Percentiles rank a stretch among this genome's conserved stretches.
phyloP scores from a whole-genome alignment of 208 protist genomes.

The Trypanosoma platydactyli region DNA sequence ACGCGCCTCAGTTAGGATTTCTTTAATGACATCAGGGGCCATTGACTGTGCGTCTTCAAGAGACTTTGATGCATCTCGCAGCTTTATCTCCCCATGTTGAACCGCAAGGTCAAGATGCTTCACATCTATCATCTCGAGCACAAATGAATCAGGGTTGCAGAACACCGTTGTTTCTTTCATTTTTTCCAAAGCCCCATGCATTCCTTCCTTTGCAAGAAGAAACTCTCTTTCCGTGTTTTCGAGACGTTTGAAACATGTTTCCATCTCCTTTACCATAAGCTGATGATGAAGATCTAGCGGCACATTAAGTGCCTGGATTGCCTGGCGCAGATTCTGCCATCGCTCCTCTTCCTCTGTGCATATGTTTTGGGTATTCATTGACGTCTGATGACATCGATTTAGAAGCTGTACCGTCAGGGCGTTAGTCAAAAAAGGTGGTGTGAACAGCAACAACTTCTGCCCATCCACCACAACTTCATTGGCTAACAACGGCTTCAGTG shows the following conservation, averaged over 20 bases:
- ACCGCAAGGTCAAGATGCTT: slow-evolving; percentile 2
- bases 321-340: slow-evolving; percentile 25
- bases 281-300: slow-evolving; percentile 23
- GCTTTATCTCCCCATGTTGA: slow-evolving; percentile 20
- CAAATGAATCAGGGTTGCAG: slow-evolving; percentile 11
- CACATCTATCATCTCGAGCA: slow-evolving; percentile 15
- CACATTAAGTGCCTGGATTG: slow-evolving; percentile 18
- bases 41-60: slow-evolving; percentile 17
- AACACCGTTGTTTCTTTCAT: slow-evolving; percentile 22
- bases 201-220: slow-evolving; percentile 16
- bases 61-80: slow-evolving; percentile 7
- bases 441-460: slow-evolving; percentile 30
- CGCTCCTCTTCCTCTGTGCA: slow-evolving; percentile 21
- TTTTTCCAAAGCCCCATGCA: slow-evolving; percentile 10
- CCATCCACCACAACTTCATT: slow-evolving; percentile 22
- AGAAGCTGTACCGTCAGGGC: slow-evolving; percentile 6
- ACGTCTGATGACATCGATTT: neutral
- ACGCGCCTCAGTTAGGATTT: slow-evolving; percentile 10
- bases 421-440: slow-evolving; percentile 7
- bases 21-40: slow-evolving; percentile 10
- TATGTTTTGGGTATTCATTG: neutral
- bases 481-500: slow-evolving; percentile 11
- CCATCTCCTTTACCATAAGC: slow-evolving; percentile 25
- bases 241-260: slow-evolving; percentile 7
- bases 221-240: slow-evolving; percentile 7